phyloP scores from a whole-genome alignment of 495 filamentous ascomycete species.

The Letharia columbiana region DNA sequence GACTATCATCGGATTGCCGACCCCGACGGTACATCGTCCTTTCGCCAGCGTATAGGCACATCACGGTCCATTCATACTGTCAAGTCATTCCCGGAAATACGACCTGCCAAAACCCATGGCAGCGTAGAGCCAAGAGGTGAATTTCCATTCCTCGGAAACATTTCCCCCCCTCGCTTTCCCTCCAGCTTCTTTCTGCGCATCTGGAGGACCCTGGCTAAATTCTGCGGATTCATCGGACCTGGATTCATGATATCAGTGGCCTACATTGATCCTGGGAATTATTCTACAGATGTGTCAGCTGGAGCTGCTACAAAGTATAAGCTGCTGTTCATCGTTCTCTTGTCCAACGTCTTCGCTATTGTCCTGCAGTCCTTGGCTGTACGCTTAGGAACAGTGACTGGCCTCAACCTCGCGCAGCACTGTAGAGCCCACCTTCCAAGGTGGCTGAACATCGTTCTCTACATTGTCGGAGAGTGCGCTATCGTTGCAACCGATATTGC shows the following conservation, averaged over 20 bases:
- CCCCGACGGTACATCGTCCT: not conserved
- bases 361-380: conserved; percentile 74
- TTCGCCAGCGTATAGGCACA: not conserved
- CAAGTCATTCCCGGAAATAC: not conserved
- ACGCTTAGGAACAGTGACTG: conserved; percentile 79
- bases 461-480: conserved; percentile 66
- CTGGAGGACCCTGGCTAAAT: conserved; percentile 46
- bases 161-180: not conserved
- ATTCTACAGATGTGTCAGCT: conserved; percentile 73
- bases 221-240: conserved; percentile 71
- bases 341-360: conserved; percentile 80
- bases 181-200: conserved; percentile 25
- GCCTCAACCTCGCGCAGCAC: conserved; percentile 70
- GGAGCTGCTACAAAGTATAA: conserved; percentile 56
- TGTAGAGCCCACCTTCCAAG: conserved; percentile 65
- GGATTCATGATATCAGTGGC: conserved; percentile 78
- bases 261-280: conserved; percentile 79
- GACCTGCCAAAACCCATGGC: not conserved
- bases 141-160: not conserved
- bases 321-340: conserved; percentile 69
- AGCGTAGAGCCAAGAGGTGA: not conserved
- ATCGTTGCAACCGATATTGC: conserved; percentile 89
- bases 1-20: not conserved
- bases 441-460: conserved; percentile 69
- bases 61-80: not conserved